phyloP scores from a whole-genome alignment of 225 moss, liverwort and hornwort genomes.

The Pseudisothecium myosuroides region DNA sequence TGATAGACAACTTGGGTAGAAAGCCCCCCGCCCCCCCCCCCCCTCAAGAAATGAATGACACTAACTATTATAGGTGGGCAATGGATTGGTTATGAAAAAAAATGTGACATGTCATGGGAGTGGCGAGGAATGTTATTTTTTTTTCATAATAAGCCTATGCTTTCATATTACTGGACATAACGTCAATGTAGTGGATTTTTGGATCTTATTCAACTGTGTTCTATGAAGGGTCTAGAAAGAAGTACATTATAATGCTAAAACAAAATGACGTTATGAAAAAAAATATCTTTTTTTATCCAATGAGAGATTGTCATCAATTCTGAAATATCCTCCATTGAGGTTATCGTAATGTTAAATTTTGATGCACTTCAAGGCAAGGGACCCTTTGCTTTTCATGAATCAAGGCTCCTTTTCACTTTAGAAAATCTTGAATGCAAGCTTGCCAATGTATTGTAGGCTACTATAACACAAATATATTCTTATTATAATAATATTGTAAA shows the following conservation, averaged over 20 bases:
- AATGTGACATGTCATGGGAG: neutral
- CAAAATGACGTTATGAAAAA: fast-evolving
- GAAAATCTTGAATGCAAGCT: neutral
- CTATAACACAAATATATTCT: neutral
- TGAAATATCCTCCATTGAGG: neutral
- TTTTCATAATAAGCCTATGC: neutral
- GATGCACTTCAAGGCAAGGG: neutral
- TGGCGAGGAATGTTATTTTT: neutral
- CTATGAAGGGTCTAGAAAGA: neutral
- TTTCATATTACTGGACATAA: neutral
- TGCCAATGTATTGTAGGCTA: neutral
- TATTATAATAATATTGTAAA: neutral
- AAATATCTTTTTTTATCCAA: neutral
- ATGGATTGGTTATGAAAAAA: fast-evolving
- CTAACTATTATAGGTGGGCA: neutral
- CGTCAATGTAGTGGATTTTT: neutral
- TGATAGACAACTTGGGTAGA: fast-evolving
- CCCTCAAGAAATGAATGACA: too few species aligned
- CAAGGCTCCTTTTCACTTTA: neutral
- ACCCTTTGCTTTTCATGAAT: neutral
- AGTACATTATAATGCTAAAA: neutral
- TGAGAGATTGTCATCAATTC: neutral
- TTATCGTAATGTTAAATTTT: neutral
- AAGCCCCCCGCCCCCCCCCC: too few species aligned
- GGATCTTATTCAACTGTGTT: fast-evolving